phyloP scores from a whole-genome alignment of 805 yeast genomes.

The Ogataea glucozyma region DNA sequence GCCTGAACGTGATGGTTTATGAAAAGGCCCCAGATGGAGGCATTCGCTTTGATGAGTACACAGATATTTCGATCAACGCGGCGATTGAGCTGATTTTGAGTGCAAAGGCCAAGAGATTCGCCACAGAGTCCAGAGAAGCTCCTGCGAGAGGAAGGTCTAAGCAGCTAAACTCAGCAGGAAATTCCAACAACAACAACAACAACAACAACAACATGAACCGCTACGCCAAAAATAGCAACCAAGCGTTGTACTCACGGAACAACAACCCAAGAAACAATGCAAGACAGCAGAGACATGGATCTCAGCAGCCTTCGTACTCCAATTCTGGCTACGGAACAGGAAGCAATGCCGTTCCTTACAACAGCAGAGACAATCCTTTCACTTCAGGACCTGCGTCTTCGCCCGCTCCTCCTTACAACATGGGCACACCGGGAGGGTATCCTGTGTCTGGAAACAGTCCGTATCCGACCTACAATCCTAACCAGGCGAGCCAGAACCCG shows the following conservation, averaged over 20 bases:
- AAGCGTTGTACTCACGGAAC: slow-evolving; percentile 17
- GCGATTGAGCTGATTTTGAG: slow-evolving; percentile 56
- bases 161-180: neutral
- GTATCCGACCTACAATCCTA: slow-evolving; percentile 14
- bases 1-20: slow-evolving; percentile 71
- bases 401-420: slow-evolving; percentile 17
- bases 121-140: slow-evolving; percentile 17
- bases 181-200: slow-evolving; percentile 2
- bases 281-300: slow-evolving; percentile 7
- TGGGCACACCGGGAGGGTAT: slow-evolving; percentile 14
- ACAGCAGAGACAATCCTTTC: slow-evolving; percentile 13
- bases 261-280: slow-evolving; percentile 10
- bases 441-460: slow-evolving; percentile 10
- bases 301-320: slow-evolving; percentile 11
- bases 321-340: slow-evolving; percentile 23
- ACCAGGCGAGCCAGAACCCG: slow-evolving; percentile 11
- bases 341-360: slow-evolving; percentile 20
- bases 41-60: slow-evolving; percentile 80
- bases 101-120: slow-evolving; percentile 41
- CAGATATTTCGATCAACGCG: slow-evolving; percentile 62
- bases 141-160: slow-evolving; percentile 20
- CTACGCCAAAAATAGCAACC: slow-evolving; percentile 18
- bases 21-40: slow-evolving; percentile 70
- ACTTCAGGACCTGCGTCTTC: slow-evolving; percentile 1
- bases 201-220: slow-evolving; percentile 10